phyloP scores from a whole-genome alignment of 148 eudicot species.

The Arctostaphylos glauca region DNA sequence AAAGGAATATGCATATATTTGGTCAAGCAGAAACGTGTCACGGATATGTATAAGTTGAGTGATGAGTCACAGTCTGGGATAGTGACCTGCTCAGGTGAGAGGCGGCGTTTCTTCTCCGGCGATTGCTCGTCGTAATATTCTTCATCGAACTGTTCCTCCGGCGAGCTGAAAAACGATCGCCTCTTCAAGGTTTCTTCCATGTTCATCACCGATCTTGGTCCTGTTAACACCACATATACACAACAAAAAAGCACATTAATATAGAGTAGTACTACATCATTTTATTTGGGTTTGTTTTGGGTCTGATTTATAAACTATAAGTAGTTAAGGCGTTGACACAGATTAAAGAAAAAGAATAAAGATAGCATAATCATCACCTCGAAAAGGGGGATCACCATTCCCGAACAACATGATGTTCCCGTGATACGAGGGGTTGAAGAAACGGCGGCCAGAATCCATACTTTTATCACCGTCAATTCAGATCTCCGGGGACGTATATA shows the following conservation, averaged over 20 bases:
- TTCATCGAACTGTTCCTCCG: slow-evolving; percentile 66
- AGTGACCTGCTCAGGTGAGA: slow-evolving; percentile 64
- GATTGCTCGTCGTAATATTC: slow-evolving; percentile 72
- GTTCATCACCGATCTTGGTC: slow-evolving; percentile 48
- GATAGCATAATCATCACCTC: slow-evolving; percentile 35
- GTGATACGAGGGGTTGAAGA: slow-evolving; percentile 42
- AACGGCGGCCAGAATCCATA: slow-evolving; percentile 54
- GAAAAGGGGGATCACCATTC: slow-evolving; percentile 41
- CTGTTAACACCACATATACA: slow-evolving; percentile 17
- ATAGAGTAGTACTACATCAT: too few relatives aligned
- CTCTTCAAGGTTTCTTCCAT: slow-evolving; percentile 57
- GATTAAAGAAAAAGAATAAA: neutral
- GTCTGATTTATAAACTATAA: too few relatives aligned
- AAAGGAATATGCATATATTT: slow-evolving; percentile 4
- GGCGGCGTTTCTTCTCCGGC: slow-evolving; percentile 84
- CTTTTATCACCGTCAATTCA: neutral
- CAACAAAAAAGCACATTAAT: too few relatives aligned
- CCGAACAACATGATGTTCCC: slow-evolving; percentile 56
- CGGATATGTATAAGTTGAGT: neutral
- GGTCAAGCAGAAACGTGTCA: neutral
- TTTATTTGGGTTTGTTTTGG: too few relatives aligned
- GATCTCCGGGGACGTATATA: slow-evolving; percentile 17
- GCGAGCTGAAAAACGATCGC: slow-evolving; percentile 57
- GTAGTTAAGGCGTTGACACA: neutral
- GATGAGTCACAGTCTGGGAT: neutral